Evolutionary conservation across 2,329 filamentous ascomycete species (phyloP), one percentile per base, ranked within the genome.

Genomic region (Beauveria sp.): DNA sequence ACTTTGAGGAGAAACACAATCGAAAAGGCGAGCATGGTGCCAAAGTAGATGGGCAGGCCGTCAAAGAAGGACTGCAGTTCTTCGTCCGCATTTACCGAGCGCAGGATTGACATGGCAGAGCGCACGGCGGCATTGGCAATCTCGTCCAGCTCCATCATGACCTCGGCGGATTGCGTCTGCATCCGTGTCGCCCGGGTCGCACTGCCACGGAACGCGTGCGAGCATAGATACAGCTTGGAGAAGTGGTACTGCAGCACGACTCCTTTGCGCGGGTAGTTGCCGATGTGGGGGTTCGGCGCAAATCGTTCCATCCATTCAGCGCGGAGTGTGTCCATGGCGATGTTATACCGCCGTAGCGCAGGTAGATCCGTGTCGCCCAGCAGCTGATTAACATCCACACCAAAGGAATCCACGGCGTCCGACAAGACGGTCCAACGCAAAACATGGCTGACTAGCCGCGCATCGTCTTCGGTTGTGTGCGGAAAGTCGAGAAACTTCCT

Each of bases 401-500:
- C 62, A 16, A 63, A 63, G 9, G 58, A 61, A 24, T 62, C 60
- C 3, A 62, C 55, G n/a, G 55, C 58, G 18, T 65, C 61, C 18
- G 57, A 55, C 2, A 66, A 55, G 2, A 63, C 61, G 5, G 48
- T 56, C 51, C 61, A 63, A 34, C 61, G 60, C 37, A 61, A 47
- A 14, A 69, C 67, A 28, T 69, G 67, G 9, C 66, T 64, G 3
- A 66, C 55, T 40, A 69, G 63, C 3, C 66, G 52, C 1, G 54
- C 55, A 34, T 69, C 67, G 5, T 67, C 37, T 1, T 65, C 63
- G n/a, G 65, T 63, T 14, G 65, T 58, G 34, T 64, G 64, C 5
- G 69, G 67, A 1, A 62, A 64, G 1, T 64, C 61, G 12, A 70
- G 63, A 43, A 72, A 71, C 55, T 71, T 68, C 18, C 68, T 64